These are phyloP conservation scores for Exophiala bonariae DNA, from an alignment of 2,329 filamentous ascomycete species.

Conservation along the genomic window DNA sequence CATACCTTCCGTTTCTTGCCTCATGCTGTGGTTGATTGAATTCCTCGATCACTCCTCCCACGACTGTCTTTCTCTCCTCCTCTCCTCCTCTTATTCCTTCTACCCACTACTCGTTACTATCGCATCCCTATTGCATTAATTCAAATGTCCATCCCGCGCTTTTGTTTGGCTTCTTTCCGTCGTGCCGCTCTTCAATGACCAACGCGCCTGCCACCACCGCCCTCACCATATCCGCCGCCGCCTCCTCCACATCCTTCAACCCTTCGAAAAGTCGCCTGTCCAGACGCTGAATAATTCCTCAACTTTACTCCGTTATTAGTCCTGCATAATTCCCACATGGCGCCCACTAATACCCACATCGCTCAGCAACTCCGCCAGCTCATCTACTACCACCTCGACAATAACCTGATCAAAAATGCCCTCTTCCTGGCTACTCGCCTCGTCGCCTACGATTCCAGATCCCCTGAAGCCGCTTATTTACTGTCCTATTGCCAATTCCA, in stretches of 20 bases:
- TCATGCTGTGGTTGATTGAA: too few species aligned
- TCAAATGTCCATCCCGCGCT: too few species aligned
- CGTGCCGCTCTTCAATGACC: too few species aligned
- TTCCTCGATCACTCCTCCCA: not conserved
- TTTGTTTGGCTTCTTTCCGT: too few species aligned
- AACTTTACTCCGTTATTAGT: not conserved
- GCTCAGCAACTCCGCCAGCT: constrained; percentile 63
- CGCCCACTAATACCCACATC: constrained; percentile 54
- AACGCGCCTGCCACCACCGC: too few species aligned
- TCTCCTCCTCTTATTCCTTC: not conserved
- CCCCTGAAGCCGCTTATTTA: constrained; percentile 77
- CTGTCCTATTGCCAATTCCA: constrained; percentile 82
- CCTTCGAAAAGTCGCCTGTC: too few species aligned
- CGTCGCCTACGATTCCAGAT: constrained; percentile 77
- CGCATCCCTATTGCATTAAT: too few species aligned
- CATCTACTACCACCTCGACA: constrained; percentile 79
- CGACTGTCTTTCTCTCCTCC: not conserved
- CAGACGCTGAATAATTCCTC: not conserved
- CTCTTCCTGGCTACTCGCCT: constrained; percentile 91
- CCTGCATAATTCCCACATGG: constrained; percentile 45
- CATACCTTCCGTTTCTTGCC: too few species aligned
- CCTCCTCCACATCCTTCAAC: too few species aligned
- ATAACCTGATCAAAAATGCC: constrained; percentile 83
- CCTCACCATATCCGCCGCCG: too few species aligned
- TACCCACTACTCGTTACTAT: not conserved